A percentile compares a stretch with the other conserved stretches of the same genome.
These are phyloP conservation scores for Amphicarpaea edgeworthii DNA, from an alignment of 306 rosid genomes.

Conservation along the genomic window DNA sequence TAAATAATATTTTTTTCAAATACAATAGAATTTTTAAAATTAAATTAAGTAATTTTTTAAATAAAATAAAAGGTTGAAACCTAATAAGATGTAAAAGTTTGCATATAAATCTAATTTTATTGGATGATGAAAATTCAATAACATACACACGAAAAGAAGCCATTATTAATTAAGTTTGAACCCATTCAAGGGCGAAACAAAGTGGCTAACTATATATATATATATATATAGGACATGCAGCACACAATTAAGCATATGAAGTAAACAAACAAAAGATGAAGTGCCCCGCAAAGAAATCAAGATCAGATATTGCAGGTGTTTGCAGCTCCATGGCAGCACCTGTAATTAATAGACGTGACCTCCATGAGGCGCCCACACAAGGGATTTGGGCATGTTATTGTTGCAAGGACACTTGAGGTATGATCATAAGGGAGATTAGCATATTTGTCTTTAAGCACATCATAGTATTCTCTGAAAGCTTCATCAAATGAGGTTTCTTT, in stretches of 20 bases:
- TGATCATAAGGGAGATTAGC: constrained; percentile 8
- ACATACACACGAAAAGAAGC: constrained; percentile 18
- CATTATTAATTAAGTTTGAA: constrained; percentile 46
- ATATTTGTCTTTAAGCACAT: constrained; percentile 8
- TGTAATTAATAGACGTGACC: constrained; percentile 43
- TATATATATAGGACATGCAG: not conserved
- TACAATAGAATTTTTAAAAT: no score
- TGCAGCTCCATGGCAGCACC: constrained; percentile 47
- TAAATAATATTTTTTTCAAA: no score
- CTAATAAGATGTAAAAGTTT: no score
- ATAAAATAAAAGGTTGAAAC: no score
- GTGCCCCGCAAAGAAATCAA: not conserved
- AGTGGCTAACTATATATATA: no score
- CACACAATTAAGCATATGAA: constrained; percentile 3
- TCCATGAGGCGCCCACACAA: constrained; percentile 48
- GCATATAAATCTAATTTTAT: constrained; percentile 16
- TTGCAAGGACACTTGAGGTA: constrained; percentile 41
- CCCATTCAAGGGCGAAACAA: constrained; percentile 28
- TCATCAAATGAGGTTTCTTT: constrained; percentile 41
- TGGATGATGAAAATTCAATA: constrained; percentile 18
- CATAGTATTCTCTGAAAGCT: constrained; percentile 41
- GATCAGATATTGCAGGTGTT: constrained; percentile 34
- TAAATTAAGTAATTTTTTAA: no score
- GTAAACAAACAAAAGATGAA: not conserved
- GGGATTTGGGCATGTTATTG: constrained; percentile 51